Evolutionary conservation across 495 filamentous ascomycete genomes (phyloP), one percentile per base, ranked within the genome.

Genomic region (Penicillium angulare): DNA sequence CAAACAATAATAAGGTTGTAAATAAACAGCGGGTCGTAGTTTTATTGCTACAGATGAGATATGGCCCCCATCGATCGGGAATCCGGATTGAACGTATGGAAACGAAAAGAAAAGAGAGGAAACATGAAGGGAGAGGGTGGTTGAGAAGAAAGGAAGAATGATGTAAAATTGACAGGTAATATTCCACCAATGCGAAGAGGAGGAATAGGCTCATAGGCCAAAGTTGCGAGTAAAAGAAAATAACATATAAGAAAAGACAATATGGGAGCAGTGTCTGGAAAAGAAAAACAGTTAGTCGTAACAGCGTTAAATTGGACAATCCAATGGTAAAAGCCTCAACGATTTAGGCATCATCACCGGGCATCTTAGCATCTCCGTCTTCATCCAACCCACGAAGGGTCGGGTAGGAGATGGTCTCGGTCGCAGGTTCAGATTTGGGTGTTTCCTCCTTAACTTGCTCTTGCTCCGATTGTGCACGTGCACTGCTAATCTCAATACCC

Each of bases 371-470:
- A 50, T 75, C 68, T 7, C 63, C 72, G 47, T 73, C 72, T 43
- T 71, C 72, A 33, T 76, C 71, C 40, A 75, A 26, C 27, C 58
- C 68, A 43, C 75, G 65, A 33, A 81, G 57, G 7, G 64, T 68
- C 24, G 78, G 78, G 50, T 81, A 81, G 57, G 79, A 67, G 43
- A 73, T 64, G 5, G 50, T 54, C 24, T 56, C 61, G 9, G 27
- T 46, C 32, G 55, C 65, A 7, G 48, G 23, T 45, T 72, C 67
- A 8, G 49, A 22, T 50, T 72, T 71, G 47, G 52, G 27, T 2
- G 13, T 17, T 36, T 63, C 45, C 22, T 63, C 60, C 35, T 53
- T 54, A n/a, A 36, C 12, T 0, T 53, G 36, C 31, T 38, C 60
- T 2, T 60, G 50, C 36, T 58, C 49, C n/a, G 49, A 31, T 31